phyloP scores from a whole-genome alignment of 768 basidiomycete genomes.

The Tricholoma sp. region DNA sequence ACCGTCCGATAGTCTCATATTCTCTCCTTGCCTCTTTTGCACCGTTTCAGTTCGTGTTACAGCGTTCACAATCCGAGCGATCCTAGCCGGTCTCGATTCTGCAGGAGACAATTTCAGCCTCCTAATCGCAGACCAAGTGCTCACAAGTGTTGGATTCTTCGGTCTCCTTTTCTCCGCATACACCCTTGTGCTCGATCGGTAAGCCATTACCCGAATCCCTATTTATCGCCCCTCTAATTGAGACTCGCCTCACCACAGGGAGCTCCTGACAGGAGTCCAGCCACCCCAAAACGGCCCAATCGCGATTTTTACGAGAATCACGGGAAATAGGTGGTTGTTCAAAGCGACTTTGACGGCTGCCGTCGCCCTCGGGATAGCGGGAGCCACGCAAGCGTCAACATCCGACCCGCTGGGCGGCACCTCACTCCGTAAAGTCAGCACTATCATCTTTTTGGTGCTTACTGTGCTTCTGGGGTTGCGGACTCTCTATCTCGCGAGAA shows the following conservation, averaged over 20 bases:
- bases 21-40: background rate
- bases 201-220: background rate
- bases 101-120: constrained; percentile 27
- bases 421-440: background rate
- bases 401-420: background rate
- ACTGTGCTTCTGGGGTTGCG: background rate
- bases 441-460: background rate
- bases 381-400: background rate
- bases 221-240: background rate
- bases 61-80: constrained; percentile 36
- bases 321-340: background rate
- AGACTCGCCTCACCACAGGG: background rate
- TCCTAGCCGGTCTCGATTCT: constrained; percentile 25
- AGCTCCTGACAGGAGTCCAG: background rate
- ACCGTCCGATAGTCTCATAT: background rate
- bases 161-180: constrained; percentile 39
- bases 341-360: background rate
- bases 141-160: constrained; percentile 39
- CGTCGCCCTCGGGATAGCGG: background rate
- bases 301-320: background rate
- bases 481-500: background rate
- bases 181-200: constrained; percentile 39
- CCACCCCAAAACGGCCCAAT: background rate
- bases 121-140: constrained; percentile 33
- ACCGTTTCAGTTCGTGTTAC: constrained; percentile 30